phyloP scores from a whole-genome alignment of 345 rosid genomes.

The Populus deltoides region DNA sequence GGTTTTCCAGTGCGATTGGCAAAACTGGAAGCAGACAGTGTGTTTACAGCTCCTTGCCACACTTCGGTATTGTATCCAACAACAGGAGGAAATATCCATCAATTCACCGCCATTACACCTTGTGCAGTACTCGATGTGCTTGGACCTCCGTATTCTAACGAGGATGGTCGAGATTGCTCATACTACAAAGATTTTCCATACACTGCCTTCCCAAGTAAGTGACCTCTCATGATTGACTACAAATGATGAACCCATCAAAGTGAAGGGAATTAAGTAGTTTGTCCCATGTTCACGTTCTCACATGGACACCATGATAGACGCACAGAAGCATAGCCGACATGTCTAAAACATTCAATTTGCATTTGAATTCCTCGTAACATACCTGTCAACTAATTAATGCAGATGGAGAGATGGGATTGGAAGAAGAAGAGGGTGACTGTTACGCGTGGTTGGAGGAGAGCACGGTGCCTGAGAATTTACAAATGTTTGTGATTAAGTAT shows the following conservation, averaged over 20 bases:
- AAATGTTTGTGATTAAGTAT: conserved; percentile 57
- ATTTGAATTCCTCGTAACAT: neutral
- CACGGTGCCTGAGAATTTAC: conserved; percentile 46
- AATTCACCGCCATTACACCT: conserved; percentile 58
- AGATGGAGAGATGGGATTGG: conserved; percentile 30
- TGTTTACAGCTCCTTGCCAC: conserved; percentile 54
- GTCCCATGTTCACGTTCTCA: neutral
- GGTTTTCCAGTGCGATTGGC: conserved; percentile 51
- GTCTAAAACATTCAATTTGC: neutral
- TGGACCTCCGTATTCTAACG: conserved; percentile 67
- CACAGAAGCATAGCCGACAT: neutral
- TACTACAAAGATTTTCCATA: conserved; percentile 49
- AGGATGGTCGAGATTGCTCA: conserved; percentile 59
- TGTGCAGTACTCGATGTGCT: conserved; percentile 66
- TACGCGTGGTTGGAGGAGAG: conserved; percentile 60
- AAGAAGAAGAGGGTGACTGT: conserved; percentile 19
- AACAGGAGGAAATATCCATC: conserved; percentile 69
- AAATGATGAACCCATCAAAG: neutral
- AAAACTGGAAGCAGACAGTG: conserved; percentile 26
- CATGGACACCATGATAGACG: neutral
- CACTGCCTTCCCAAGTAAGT: conserved; percentile 38
- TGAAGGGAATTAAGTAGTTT: neutral
- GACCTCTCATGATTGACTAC: neutral
- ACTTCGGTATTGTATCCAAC: conserved; percentile 69
- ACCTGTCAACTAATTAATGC: conserved; percentile 18